A percentile compares a stretch with the other conserved stretches of the same genome.
Evolutionary conservation across 2,329 filamentous ascomycete species (phyloP).

Genomic region (Epichloe coenophiala): DNA sequence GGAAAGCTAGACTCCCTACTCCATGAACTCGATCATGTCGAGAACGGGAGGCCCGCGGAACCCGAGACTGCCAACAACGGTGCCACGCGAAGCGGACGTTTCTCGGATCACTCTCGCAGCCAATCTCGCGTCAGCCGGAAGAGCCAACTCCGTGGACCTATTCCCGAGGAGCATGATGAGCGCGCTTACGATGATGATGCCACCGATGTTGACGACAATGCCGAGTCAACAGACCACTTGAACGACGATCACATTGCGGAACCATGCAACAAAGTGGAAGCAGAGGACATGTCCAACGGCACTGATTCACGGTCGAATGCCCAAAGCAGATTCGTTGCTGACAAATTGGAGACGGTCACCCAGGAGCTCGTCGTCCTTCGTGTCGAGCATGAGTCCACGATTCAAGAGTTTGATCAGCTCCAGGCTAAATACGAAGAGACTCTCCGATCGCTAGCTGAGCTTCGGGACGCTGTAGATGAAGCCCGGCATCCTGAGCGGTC

Average conservation of each 20-base stretch:
- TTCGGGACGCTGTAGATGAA: constrained; percentile 78
- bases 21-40: constrained; percentile 73
- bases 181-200: constrained; percentile 33
- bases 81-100: constrained; percentile 27
- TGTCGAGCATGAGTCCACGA: constrained; percentile 74
- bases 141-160: constrained; percentile 39
- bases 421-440: constrained; percentile 86
- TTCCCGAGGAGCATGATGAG: constrained; percentile 40
- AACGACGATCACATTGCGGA: background rate
- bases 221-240: background rate
- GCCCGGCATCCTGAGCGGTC: constrained; percentile 45
- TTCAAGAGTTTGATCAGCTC: constrained; percentile 69
- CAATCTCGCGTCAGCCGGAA: constrained; percentile 40
- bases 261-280: background rate
- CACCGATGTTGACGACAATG: constrained; percentile 23
- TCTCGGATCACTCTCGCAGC: constrained; percentile 39
- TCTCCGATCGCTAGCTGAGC: constrained; percentile 63
- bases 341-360: constrained; percentile 83
- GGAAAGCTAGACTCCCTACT: constrained; percentile 91
- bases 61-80: constrained; percentile 19
- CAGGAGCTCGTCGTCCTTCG: constrained; percentile 85
- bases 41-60: constrained; percentile 37
- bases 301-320: constrained; percentile 52
- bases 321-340: constrained; percentile 73
- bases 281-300: constrained; percentile 25